Percentiles rank a stretch among this genome's conserved stretches.
Evolutionary conservation across 345 rosid genomes (phyloP).

Genomic region (Balakata baccata): DNA sequence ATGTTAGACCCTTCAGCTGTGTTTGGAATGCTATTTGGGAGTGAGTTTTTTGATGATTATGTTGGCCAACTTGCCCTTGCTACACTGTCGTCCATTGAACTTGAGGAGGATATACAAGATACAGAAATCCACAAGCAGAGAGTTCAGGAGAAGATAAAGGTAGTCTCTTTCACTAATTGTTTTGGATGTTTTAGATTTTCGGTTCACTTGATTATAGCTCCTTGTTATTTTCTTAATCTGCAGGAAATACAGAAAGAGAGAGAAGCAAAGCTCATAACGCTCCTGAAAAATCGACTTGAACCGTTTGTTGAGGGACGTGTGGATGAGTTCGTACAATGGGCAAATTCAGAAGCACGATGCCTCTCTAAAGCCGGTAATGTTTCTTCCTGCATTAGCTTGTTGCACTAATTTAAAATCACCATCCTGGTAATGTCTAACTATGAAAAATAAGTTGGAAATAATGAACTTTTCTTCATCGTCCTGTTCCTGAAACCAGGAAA

Average conservation of each 20-base stretch:
- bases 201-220: neutral
- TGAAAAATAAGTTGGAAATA: too few species aligned
- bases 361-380: constrained; percentile 73
- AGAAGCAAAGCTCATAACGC: constrained; percentile 58
- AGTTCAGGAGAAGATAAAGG: constrained; percentile 73
- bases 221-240: neutral
- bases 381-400: neutral
- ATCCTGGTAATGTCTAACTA: neutral
- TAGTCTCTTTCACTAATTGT: constrained; percentile 7
- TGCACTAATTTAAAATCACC: neutral
- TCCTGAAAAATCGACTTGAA: constrained; percentile 60
- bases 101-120: constrained; percentile 52
- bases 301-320: constrained; percentile 65
- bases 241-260: constrained; percentile 79
- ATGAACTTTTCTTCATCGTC: too few species aligned
- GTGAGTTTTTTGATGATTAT: constrained; percentile 86
- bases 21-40: constrained; percentile 91
- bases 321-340: constrained; percentile 69
- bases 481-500: neutral
- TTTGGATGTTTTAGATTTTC: constrained; percentile 3
- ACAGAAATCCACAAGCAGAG: constrained; percentile 42
- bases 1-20: constrained; percentile 91
- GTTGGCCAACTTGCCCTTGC: constrained; percentile 88
- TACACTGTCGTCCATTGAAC: constrained; percentile 47
- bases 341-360: constrained; percentile 62